Conservation (phyloP, 2,329 filamentous ascomycete species). For the Aureobasidium sp. region DNA sequence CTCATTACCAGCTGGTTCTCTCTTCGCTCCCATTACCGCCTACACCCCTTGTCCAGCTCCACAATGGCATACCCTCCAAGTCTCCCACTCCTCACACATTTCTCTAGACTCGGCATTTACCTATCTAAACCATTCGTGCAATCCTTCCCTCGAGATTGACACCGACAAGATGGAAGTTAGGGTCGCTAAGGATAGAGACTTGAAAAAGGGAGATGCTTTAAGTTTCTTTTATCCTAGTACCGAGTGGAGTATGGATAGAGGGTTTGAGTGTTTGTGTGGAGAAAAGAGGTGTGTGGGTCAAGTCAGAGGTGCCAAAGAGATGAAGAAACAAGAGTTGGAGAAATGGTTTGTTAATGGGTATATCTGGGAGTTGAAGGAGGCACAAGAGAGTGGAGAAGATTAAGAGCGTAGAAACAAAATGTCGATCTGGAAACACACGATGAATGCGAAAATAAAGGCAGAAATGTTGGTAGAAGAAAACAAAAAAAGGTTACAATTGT, state of each 20-base stretch:
- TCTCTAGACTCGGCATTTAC: conserved; percentile 52
- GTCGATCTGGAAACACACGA: too few relatives aligned
- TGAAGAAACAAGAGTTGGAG: conserved; percentile 28
- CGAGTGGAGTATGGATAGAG: conserved; percentile 44
- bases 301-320: conserved; percentile 35
- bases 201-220: conserved; percentile 36
- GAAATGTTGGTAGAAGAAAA: not conserved
- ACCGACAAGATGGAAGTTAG: conserved; percentile 23
- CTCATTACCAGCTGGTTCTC: conserved; percentile 43
- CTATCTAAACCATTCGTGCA: conserved; percentile 52
- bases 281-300: conserved; percentile 32
- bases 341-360: conserved; percentile 39
- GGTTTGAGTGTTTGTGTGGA: conserved; percentile 40
- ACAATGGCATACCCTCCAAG: conserved; percentile 47
- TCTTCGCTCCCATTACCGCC: conserved; percentile 43
- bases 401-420: too few relatives aligned
- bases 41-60: conserved; percentile 35
- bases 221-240: conserved; percentile 46
- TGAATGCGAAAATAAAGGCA: not conserved
- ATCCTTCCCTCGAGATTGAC: conserved; percentile 48
- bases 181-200: conserved; percentile 29
- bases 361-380: conserved; percentile 27
- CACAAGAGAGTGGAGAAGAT: not conserved
- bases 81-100: conserved; percentile 43
- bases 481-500: not conserved